Base-by-base conservation (phyloP, 129 eudicot genomes). In the Chrysanthemum makinoi region DNA sequence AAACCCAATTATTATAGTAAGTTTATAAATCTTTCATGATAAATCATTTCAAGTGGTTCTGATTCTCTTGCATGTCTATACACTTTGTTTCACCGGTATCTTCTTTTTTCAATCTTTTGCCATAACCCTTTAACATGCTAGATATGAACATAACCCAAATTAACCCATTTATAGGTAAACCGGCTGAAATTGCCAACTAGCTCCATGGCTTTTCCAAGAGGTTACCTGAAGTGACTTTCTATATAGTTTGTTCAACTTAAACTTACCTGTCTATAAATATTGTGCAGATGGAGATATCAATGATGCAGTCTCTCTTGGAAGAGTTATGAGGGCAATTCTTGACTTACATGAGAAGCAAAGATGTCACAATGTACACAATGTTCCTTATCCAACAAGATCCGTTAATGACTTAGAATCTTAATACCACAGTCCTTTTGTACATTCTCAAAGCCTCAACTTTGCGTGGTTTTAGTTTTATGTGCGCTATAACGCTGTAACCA, bases 301-400 rank as follows among this genome's bases (percentile, higher is more conserved):
- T 90, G 58, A 94, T 86, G 72, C 91, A 94, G 69, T 72, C 86
- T 59, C 75, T 94, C 28, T 74, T 90, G 72, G 99, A 90, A 83
- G 97, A 90, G 81, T 33, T 33, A 33, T 7, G 7, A 4, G 6
- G 39, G 6, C 1, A 33, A 33, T 90, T 94, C 62, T 73, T 94
- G 77, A 85, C 83, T 5, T 90, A 86, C 70, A 81, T 94, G 91
- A 87, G 94, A 63, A 70, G 96, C 46, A 86, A 96, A 83, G 91
- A 2, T 52, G n/a, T 22, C 19, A 18, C 28, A 33, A 75, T 75
- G 60, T 26, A 5, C 56, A 20, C 65, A 47, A 43, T 2, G 66
- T 33, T 66, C 68, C 47, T 28, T 22, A 22, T 22, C 24, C 24
- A 22, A 22, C 24, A 1, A 22, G 68, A 24, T 66, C 73, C 52